Base-by-base conservation (phyloP, 176 grass and related monocot genomes). In the Leersia perrieri region DNA sequence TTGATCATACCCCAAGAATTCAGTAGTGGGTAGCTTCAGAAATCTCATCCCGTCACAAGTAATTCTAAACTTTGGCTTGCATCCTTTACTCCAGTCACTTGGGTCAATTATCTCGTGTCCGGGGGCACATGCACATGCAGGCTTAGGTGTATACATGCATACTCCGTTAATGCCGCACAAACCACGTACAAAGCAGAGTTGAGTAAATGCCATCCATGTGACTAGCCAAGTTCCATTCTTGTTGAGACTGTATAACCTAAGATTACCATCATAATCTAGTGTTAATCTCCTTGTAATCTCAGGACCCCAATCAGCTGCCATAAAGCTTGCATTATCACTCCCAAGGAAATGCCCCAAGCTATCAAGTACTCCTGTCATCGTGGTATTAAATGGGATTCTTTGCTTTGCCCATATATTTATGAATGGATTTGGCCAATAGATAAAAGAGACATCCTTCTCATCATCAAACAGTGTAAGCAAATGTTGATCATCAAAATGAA, bases 81-180 rank as follows among this genome's bases (percentile, higher is more conserved):
- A 88, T 2, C 88, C 91, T 86, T 90, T 83, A 23, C 77, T 85
- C 78, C 78, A 36, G 33, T 88, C 82, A 76, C 42, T 90, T 66
- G 62, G 64, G n/a, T 94, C 78, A n/a, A 36, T 26, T 7, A 84
- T 72, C 22, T 90, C 72, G n/a, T 85, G 73, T 23, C 80, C 79
- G 53, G 87, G 88, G n/a, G 84, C 84, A 11, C 91, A 90, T 34
- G 45, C 64, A 4, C 84, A 93, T 15, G 44, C 26, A 33, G 79
- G 68, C 28, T 2, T 70, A 40, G 83, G 81, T 6, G 33, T 73
- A 53, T 86, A 73, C 2, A 73, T 78, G 28, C 93, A 95, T 28
- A 95, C 62, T 70, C 84, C 90, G 66, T 92, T 90, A 8, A 10
- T 65, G 8, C 93, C 93, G 36, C 93, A 95, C 15, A 88, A 18